phyloP scores from a whole-genome alignment of 345 rosid genomes.

The Firmiana major region DNA sequence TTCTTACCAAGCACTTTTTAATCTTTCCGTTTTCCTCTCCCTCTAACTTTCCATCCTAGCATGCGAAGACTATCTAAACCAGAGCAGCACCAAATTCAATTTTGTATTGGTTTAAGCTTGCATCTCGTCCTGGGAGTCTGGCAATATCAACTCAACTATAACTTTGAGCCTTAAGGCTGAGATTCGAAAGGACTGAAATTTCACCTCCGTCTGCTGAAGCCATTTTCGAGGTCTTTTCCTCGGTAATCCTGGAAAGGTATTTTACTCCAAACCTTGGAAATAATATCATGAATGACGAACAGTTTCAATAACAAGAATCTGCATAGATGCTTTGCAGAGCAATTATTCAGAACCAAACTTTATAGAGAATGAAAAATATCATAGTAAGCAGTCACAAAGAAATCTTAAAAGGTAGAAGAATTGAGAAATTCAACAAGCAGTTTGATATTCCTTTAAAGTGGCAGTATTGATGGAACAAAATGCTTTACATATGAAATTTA shows the following conservation, averaged over 20 bases:
- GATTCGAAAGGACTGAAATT: neutral
- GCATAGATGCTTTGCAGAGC: neutral
- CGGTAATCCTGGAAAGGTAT: neutral
- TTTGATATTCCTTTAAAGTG: neutral
- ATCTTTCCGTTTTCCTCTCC: too few relatives aligned
- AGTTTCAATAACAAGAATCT: neutral
- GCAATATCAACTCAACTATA: neutral
- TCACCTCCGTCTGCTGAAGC: neutral
- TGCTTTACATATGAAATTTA: conserved; percentile 23
- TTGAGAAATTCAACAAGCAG: neutral
- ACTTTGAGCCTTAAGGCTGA: neutral
- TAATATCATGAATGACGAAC: neutral
- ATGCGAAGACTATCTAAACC: neutral
- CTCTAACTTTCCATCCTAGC: too few relatives aligned
- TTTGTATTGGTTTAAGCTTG: neutral
- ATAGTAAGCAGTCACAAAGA: neutral
- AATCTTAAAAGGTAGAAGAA: neutral
- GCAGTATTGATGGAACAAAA: conserved; percentile 14
- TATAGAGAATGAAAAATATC: neutral
- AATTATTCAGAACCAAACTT: neutral
- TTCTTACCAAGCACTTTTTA: too few relatives aligned
- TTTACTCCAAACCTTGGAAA: neutral
- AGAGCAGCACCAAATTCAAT: neutral
- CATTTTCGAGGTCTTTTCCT: neutral
- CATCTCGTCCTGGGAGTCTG: neutral